Base-by-base conservation (phyloP, 306 rosid species). In the Rosa lucieae region DNA sequence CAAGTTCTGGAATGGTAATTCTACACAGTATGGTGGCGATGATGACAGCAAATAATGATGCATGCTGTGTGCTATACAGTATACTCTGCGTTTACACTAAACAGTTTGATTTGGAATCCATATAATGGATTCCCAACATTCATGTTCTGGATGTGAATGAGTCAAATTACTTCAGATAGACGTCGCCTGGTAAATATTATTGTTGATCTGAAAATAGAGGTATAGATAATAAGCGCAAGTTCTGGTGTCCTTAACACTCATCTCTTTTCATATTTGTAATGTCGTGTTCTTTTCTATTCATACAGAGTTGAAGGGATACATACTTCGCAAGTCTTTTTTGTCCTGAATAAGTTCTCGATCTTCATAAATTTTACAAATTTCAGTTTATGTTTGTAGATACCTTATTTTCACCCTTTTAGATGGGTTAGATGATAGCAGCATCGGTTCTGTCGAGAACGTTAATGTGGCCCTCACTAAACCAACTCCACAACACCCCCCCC, bases 1-100 rank as follows among this genome's bases (percentile, higher is more conserved):
- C 80, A 18, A 87, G 67, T 89, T 81, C 79, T 87, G 92, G 92
- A 89, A 89, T 79, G 92, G 92, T 81, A 89, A 89, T 29, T 89
- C 92, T 47, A 89, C 92, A 0, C 81, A 89, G 78, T 89, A 89
- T 58, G 92, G 92, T 37, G 90, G 89, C 56, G 63, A 82, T 35
- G 78, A 72, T 23, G 83, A 75, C 73, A 70, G 75, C 66, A 83
- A 87, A 79, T 85, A 49, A 87, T 58, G 17, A 6, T 44, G 42
- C 55, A 6, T 48, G 23, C 21, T 20, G 14, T 40, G 21, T 10
- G 51, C 7, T 10, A 53, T 74, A 21, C 3, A 39, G 6, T 74
- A 47, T 35, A 73, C 48, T 9, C 10, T 10, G 49, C 12, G 13
- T 18, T 6, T n/a, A 8, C 53, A 32, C 40, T 14, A 40, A 13